Evolutionary conservation across 306 rosid species (phyloP).

Genomic region (Castanea mollissima): DNA sequence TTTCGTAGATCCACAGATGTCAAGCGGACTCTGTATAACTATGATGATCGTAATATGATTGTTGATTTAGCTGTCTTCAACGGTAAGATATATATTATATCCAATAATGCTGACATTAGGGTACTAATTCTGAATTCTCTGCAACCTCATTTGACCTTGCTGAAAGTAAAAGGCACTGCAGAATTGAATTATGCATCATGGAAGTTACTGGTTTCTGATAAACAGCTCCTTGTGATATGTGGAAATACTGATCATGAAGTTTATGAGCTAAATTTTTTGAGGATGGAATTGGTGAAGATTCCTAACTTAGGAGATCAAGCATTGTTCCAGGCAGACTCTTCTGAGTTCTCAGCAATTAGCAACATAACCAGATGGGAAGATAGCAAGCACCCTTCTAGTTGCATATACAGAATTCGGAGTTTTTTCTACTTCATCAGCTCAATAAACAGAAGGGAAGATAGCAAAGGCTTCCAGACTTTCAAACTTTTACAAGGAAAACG

Average conservation of each 20-base stretch:
- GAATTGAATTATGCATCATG: neutral
- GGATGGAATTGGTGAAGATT: neutral
- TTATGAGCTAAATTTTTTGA: neutral
- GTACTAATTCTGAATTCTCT: neutral
- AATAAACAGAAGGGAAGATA: too few species aligned
- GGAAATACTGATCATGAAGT: neutral
- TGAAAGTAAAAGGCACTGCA: neutral
- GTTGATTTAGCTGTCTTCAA: neutral
- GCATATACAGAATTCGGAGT: neutral
- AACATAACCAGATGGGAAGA: neutral
- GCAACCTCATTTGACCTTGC: neutral
- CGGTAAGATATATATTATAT: neutral
- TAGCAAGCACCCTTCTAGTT: neutral
- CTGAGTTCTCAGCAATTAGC: neutral
- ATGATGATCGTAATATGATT: neutral
- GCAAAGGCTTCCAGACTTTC: too few species aligned
- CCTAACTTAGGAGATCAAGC: neutral
- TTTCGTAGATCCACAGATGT: neutral
- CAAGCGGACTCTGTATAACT: neutral
- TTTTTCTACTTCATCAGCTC: too few species aligned
- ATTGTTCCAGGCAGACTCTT: neutral
- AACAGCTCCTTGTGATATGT: neutral
- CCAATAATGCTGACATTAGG: neutral
- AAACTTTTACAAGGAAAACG: neutral
- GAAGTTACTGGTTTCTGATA: neutral